These are phyloP conservation scores for Solanum verrucosum DNA, from an alignment of 257 asterid species.

Conservation along the genomic window DNA sequence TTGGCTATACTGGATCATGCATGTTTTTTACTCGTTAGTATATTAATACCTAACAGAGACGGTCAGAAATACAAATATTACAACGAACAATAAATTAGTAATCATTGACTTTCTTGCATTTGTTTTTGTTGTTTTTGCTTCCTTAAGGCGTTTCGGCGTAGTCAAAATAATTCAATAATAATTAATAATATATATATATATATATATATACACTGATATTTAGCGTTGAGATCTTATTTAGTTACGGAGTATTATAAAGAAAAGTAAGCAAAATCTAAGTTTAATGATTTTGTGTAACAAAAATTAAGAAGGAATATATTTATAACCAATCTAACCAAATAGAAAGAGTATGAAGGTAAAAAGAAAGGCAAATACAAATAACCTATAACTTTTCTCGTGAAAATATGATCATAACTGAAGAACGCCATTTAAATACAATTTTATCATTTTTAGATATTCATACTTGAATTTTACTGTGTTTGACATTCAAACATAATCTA, in stretches of 20 bases:
- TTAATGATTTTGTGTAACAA: too few relatives aligned
- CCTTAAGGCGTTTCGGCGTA: background rate
- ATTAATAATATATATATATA: too few relatives aligned
- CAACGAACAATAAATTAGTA: background rate
- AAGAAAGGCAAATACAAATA: too few relatives aligned
- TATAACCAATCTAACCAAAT: background rate
- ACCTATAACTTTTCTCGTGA: background rate
- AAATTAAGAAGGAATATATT: too few relatives aligned
- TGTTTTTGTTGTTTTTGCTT: background rate
- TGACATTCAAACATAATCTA: background rate
- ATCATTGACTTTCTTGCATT: background rate
- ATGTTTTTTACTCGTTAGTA: background rate
- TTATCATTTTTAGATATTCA: too few relatives aligned
- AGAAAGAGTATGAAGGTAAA: too few relatives aligned
- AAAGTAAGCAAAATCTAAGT: too few relatives aligned
- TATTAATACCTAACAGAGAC: background rate
- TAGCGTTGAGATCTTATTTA: too few relatives aligned
- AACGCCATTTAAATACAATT: too few relatives aligned
- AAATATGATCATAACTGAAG: background rate
- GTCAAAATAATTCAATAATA: too few relatives aligned
- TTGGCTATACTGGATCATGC: background rate
- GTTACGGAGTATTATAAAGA: too few relatives aligned
- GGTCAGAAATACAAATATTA: background rate
- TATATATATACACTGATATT: too few relatives aligned
- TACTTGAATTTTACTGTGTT: background rate